Percentiles rank a stretch among this genome's conserved stretches.
phyloP scores from a whole-genome alignment of 306 rosid genomes.

The Fagus crenata region DNA sequence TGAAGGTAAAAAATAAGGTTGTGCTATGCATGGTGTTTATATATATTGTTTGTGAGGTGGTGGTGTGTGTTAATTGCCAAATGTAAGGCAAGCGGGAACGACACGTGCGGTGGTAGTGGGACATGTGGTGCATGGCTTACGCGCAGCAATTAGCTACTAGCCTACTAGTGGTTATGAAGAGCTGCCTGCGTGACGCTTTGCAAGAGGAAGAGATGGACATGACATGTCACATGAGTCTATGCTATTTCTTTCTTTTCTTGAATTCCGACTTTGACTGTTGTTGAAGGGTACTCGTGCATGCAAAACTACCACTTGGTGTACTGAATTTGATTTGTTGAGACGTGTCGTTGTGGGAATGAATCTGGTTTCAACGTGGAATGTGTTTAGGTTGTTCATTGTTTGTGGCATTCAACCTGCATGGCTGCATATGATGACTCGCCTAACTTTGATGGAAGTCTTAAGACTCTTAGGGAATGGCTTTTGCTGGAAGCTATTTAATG shows the following conservation, averaged over 20 bases:
- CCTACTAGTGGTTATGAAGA: slow-evolving; percentile 3
- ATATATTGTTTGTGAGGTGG: too few species aligned
- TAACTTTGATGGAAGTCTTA: too few species aligned
- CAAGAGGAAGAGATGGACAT: slow-evolving; percentile 10
- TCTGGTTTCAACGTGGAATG: slow-evolving; percentile 39
- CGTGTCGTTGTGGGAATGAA: slow-evolving; percentile 29
- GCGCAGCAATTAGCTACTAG: slow-evolving; percentile 45
- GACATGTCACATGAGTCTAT: background rate
- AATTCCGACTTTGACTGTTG: slow-evolving; percentile 22
- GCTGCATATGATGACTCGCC: background rate
- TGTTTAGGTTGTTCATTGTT: slow-evolving; percentile 11
- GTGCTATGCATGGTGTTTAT: background rate
- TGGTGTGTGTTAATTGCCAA: slow-evolving; percentile 22
- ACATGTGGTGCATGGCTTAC: slow-evolving; percentile 57
- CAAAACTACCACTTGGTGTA: slow-evolving; percentile 5
- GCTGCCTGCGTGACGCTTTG: slow-evolving; percentile 42
- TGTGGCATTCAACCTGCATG: background rate
- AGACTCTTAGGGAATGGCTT: too few species aligned
- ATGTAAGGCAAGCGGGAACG: slow-evolving; percentile 39
- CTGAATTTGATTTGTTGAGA: background rate
- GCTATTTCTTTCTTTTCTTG: background rate
- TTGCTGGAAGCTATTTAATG: too few species aligned
- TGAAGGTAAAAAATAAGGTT: background rate
- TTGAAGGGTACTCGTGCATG: background rate
- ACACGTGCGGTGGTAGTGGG: slow-evolving; percentile 33